These are phyloP conservation scores for Aspergillus texensis DNA, from an alignment of 2,329 filamentous ascomycete genomes.

Conservation along the genomic window DNA sequence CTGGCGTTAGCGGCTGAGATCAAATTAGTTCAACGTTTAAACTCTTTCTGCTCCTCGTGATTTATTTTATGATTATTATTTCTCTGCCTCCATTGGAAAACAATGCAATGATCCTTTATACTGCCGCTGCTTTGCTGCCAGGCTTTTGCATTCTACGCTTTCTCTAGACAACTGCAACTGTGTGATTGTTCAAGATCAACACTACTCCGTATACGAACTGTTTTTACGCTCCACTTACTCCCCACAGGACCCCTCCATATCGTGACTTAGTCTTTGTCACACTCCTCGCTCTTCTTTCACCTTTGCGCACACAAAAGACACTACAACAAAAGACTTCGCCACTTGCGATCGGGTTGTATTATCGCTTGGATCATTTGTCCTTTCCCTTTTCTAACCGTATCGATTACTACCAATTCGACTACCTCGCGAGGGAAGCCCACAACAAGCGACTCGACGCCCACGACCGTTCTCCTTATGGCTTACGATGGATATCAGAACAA, in stretches of 20 bases:
- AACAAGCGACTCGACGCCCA: constrained; percentile 1
- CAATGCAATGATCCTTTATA: neutral
- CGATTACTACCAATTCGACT: neutral
- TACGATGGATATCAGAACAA: constrained; percentile 46
- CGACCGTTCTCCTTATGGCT: constrained; percentile 35
- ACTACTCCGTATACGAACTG: neutral
- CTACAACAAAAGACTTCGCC: neutral
- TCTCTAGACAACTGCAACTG: neutral
- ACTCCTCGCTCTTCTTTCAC: constrained; percentile 2
- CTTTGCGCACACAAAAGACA: neutral
- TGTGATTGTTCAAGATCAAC: neutral
- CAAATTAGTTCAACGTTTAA: neutral
- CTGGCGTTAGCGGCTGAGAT: neutral
- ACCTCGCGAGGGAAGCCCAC: neutral
- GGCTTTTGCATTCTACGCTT: neutral
- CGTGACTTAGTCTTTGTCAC: constrained; percentile 2
- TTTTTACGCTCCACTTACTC: constrained; percentile 1
- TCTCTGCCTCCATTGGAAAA: neutral
- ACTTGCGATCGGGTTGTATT: neutral
- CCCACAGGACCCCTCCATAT: neutral
- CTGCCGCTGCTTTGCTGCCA: neutral
- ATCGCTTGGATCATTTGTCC: neutral
- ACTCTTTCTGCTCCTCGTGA: neutral
- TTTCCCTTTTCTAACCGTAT: neutral
- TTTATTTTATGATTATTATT: neutral